These are phyloP conservation scores for Saccharomycopsis guyanensis DNA, from an alignment of 805 yeast species.

Conservation along the genomic window DNA sequence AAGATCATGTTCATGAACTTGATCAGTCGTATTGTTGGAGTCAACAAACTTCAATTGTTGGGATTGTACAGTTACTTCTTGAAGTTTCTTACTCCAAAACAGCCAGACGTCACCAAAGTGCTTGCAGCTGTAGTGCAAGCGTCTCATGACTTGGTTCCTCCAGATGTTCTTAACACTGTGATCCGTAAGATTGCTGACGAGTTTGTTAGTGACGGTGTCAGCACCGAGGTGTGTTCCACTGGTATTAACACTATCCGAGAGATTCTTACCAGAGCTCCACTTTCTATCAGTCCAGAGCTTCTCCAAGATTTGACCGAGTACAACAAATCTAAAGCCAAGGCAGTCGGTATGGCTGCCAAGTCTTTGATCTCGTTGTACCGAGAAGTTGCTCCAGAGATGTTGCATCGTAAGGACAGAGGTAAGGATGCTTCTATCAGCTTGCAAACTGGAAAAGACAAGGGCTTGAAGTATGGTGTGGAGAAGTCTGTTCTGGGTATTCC, in stretches of 20 bases:
- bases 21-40: constrained; percentile 83
- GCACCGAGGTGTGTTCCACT: constrained; percentile 96
- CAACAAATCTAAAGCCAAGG: constrained; percentile 87
- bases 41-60: constrained; percentile 84
- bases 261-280: constrained; percentile 85
- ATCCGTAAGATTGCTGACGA: constrained; percentile 94
- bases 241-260: constrained; percentile 95
- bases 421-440: constrained; percentile 81
- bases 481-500: constrained; percentile 64
- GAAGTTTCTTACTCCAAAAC: constrained; percentile 90
- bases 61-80: constrained; percentile 86
- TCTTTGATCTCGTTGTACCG: constrained; percentile 79
- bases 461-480: constrained; percentile 70
- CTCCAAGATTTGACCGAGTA: constrained; percentile 87
- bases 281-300: constrained; percentile 83
- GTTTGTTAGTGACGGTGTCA: constrained; percentile 96
- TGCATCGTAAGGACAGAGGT: constrained; percentile 85
- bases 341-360: constrained; percentile 92
- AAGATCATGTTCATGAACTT: constrained; percentile 83
- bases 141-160: constrained; percentile 94
- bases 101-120: constrained; percentile 86
- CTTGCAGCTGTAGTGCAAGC: constrained; percentile 98
- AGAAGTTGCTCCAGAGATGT: constrained; percentile 95
- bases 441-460: constrained; percentile 34
- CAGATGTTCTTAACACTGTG: constrained; percentile 74